Conservation (phyloP, 106 monocot genomes). For the Acorus gramineus region DNA sequence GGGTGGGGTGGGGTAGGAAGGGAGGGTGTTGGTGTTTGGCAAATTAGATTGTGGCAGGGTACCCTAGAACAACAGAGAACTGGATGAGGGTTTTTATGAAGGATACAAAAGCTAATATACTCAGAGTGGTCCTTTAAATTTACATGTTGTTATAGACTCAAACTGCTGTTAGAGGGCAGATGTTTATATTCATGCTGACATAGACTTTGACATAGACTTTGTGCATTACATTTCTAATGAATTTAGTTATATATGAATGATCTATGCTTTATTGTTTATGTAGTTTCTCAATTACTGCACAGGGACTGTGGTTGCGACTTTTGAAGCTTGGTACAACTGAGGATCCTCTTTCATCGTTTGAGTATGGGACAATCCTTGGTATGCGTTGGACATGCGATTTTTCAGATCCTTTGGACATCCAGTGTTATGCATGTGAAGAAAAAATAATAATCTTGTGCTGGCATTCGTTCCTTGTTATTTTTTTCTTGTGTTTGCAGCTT, state of each 20-base stretch:
- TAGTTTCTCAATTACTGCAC: neutral
- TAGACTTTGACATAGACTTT: too few species aligned
- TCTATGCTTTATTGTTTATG: neutral
- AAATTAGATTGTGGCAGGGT: too few species aligned
- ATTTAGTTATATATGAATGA: neutral
- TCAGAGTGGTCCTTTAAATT: too few species aligned
- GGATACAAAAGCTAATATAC: too few species aligned
- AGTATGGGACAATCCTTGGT: conserved; percentile 99
- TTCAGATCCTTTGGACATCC: neutral
- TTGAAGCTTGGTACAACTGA: conserved; percentile 94
- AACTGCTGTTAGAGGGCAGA: too few species aligned
- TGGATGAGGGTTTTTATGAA: too few species aligned
- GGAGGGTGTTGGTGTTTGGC: too few species aligned
- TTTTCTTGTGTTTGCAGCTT: conserved; percentile 34
- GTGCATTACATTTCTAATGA: neutral
- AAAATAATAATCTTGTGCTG: neutral
- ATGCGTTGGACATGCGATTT: conserved; percentile 3
- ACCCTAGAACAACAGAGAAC: too few species aligned
- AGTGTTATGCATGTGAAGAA: neutral
- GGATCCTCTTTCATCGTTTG: conserved; percentile 99
- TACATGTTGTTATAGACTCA: too few species aligned
- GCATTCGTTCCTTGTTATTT: neutral
- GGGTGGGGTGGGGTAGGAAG: too few species aligned
- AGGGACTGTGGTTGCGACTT: conserved; percentile 97
- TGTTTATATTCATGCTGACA: too few species aligned